Evolutionary conservation across 129 eudicot species (phyloP), one percentile per base, ranked within the genome.

Genomic region (Pseudognaphalium luteoalbum): DNA sequence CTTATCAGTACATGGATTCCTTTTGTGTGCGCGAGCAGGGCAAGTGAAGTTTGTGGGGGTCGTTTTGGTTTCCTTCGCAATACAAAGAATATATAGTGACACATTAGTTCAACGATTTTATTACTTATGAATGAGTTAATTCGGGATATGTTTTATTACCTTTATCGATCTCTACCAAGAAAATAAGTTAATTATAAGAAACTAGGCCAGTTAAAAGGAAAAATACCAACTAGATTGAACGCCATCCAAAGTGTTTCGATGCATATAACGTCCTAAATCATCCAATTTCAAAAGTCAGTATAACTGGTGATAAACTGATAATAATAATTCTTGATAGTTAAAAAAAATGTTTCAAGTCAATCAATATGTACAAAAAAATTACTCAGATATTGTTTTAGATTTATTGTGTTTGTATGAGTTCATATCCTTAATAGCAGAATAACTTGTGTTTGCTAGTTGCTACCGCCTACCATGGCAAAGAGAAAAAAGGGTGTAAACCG

Each of bases 1-100:
- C 74, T 73, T 80, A 80, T 74, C 70, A 52, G 54, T 51, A 34
- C 76, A 6, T 67, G 37, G 5, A 73, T 80, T 80, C 79, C 64
- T 56, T 80, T 73, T 34, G 54, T 37, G 20, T 54, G 33, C 57
- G 60, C 7, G 19, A 22, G 22, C 19, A 65, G 56, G 71, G 9
- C 7, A 11, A 25, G 2, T 25, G 70, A 65, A 14, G 51, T 34
- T 67, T 67, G 68, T 7, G 59, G 69, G 15, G 70, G 14, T 29
- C 17, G 12, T 52, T 54, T 61, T 10, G 42, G 11, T 29, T 25
- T 65, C 20, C 47, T 16, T 65, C 12, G 7, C 37, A 39, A 37
- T 21, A 20, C 22, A 65, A 65, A 3, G 21, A 32, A 52, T 17
- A 35, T 10, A 1, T 28, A 19, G 67, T 30, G 32, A 62, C 19